Base-by-base conservation (phyloP, 495 filamentous ascomycete species). In the Parathielavia appendiculata region DNA sequence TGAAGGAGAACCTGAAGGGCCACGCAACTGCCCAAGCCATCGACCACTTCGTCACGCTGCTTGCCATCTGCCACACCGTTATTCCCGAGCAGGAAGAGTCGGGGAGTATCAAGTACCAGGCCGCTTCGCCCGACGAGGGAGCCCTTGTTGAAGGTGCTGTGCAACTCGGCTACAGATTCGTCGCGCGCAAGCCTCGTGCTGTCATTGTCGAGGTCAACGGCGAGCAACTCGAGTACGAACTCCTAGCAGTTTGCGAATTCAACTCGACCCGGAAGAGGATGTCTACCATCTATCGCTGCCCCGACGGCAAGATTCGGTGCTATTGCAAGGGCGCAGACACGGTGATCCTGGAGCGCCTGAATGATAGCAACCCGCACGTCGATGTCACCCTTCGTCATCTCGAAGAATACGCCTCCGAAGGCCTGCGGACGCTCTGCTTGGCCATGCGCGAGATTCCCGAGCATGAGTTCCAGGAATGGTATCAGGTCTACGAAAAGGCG, bases 281-380 rank as follows among this genome's bases (percentile, higher is more conserved):
- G 95, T 97, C 93, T 5, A 89, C 92, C 9, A 92, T 99, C 61
- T 95, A 91, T 76, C 84, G 93, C 26, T 96, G 93, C 66, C 95
- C 95, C 1, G 95, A 99, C 75, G 95, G 93, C 53, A 96, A 91
- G 73, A 84, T 99, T 51, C 80, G 92, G 39, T 83, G 88, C 60
- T 99, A 96, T 68, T 91, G 86, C 74, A 99, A 99, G 73, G 95
- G 95, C 63, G 95, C 95, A 43, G 95, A 99, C 69, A 99, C 95
- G 2, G 95, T 99, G 47, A 97, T 99, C 63, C 66, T 93, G 54
- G 93, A 99, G 69, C 86, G 95, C 11, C 76, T 97, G 11, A 81
- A 83, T 56, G 79, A 90, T 44, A 71, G 81, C 52, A 92, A 97
- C 65, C 90, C 90, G 1, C 89, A 86, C 55, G 86, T 93, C 12